Conservation (phyloP, 2,329 filamentous ascomycete genomes). For the Zymoseptoria passerinii region DNA sequence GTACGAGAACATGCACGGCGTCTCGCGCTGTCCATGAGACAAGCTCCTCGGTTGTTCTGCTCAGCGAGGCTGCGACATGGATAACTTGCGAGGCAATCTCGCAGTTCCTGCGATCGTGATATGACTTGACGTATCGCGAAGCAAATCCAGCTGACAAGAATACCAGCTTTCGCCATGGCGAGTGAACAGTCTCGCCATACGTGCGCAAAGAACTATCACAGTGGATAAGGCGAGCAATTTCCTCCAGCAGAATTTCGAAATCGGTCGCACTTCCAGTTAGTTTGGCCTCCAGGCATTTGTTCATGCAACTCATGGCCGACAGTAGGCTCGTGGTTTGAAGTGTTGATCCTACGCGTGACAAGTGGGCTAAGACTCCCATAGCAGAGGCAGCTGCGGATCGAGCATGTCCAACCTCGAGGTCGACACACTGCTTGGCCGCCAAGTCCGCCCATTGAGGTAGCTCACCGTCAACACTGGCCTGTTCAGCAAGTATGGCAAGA, state of each 20-base stretch:
- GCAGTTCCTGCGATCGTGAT: constrained; percentile 5
- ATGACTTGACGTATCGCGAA: constrained; percentile 20
- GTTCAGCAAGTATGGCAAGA: constrained; percentile 15
- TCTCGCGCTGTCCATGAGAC: constrained; percentile 39
- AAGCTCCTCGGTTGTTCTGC: constrained; percentile 15
- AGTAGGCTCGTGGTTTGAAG: neutral
- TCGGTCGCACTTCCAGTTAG: constrained; percentile 19
- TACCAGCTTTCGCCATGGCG: constrained; percentile 1
- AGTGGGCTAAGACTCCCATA: constrained; percentile 1
- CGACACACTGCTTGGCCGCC: constrained; percentile 7
- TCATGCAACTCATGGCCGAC: constrained; percentile 1
- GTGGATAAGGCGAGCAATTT: constrained; percentile 11
- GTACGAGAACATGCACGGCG: constrained; percentile 55
- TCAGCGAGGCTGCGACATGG: constrained; percentile 10
- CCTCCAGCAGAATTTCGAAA: constrained; percentile 21
- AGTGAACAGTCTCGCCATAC: neutral
- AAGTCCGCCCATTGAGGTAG: constrained; percentile 9
- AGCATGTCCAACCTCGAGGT: constrained; percentile 14
- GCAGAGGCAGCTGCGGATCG: constrained; percentile 10
- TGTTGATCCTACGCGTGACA: neutral
- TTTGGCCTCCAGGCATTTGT: constrained; percentile 8
- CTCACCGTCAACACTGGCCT: constrained; percentile 5
- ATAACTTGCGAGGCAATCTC: constrained; percentile 15
- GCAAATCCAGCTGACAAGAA: constrained; percentile 21
- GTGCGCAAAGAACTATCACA: neutral